phyloP scores from a whole-genome alignment of 768 basidiomycete genomes.

The Guyanaporus albipodus region DNA sequence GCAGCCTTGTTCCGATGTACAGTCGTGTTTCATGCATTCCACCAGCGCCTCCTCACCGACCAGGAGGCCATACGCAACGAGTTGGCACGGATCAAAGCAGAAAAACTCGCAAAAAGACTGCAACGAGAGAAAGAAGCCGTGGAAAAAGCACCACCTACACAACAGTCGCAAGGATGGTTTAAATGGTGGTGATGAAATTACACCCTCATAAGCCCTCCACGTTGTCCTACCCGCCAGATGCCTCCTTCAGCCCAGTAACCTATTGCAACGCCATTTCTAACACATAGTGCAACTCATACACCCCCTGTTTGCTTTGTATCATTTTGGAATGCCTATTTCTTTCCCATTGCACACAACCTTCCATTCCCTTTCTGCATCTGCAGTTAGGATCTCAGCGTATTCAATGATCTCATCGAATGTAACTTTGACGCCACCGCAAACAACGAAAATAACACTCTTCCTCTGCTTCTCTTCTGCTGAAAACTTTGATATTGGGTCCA shows the following conservation, averaged over 20 bases:
- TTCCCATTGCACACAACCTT: conserved; percentile 29
- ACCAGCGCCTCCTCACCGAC: conserved; percentile 61
- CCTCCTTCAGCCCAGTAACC: neutral
- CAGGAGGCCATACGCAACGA: conserved; percentile 64
- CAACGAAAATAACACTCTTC: conserved; percentile 15
- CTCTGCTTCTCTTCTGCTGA: conserved; percentile 23
- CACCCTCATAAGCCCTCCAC: neutral
- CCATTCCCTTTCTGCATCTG: conserved; percentile 27
- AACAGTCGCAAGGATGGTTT: conserved; percentile 27
- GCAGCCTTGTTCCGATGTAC: neutral
- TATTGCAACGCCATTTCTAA: conserved; percentile 14
- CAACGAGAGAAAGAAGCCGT: conserved; percentile 41
- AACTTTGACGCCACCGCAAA: conserved; percentile 56
- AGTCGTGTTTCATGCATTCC: conserved; percentile 10
- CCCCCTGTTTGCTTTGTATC: neutral
- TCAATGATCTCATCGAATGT: conserved; percentile 49
- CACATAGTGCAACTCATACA: neutral
- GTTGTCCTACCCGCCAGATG: neutral
- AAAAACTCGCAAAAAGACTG: conserved; percentile 44
- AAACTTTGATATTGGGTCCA: conserved; percentile 22
- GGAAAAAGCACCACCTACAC: conserved; percentile 13
- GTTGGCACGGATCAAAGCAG: conserved; percentile 65
- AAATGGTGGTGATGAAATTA: conserved; percentile 23
- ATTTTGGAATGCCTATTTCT: conserved; percentile 20
- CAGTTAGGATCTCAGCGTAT: conserved; percentile 41